Evolutionary conservation across 306 rosid genomes (phyloP).

Genomic region (Ammopiptanthus mongolicus): DNA sequence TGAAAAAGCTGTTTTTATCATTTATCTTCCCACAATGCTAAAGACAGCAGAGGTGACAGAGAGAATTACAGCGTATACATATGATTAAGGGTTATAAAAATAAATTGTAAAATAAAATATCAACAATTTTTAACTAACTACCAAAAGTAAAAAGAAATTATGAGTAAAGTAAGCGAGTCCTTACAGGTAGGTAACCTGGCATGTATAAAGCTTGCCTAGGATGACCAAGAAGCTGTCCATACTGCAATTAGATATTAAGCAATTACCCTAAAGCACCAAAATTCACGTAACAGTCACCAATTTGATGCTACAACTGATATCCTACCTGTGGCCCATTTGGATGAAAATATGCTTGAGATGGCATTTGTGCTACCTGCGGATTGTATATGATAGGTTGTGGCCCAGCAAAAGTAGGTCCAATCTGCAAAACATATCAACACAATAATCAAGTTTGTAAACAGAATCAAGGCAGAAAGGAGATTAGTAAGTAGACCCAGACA

Average conservation of each 20-base stretch:
- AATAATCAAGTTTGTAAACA: not conserved
- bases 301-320: constrained; percentile 6
- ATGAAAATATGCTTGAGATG: constrained; percentile 64
- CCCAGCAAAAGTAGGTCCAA: constrained; percentile 65
- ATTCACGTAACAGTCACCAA: not conserved
- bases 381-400: constrained; percentile 74
- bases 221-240: constrained; percentile 76
- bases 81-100: not conserved
- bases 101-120: not conserved
- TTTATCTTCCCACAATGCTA: not conserved
- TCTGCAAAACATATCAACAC: constrained; percentile 40
- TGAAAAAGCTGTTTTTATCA: not conserved
- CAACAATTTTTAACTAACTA: not conserved
- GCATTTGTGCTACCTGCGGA: constrained; percentile 68
- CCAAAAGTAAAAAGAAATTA: not conserved
- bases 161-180: constrained; percentile 21
- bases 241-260: constrained; percentile 48
- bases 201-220: constrained; percentile 79
- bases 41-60: not conserved
- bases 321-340: constrained; percentile 85
- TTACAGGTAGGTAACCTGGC: constrained; percentile 88
- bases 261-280: constrained; percentile 8
- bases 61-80: not conserved
- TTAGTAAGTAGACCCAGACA: not conserved
- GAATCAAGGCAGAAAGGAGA: not conserved